Percentiles rank a stretch among this genome's conserved stretches.
Evolutionary conservation across 1,284 basidiomycete species (phyloP).

Genomic region (Tetrapyrgos nigripes): DNA sequence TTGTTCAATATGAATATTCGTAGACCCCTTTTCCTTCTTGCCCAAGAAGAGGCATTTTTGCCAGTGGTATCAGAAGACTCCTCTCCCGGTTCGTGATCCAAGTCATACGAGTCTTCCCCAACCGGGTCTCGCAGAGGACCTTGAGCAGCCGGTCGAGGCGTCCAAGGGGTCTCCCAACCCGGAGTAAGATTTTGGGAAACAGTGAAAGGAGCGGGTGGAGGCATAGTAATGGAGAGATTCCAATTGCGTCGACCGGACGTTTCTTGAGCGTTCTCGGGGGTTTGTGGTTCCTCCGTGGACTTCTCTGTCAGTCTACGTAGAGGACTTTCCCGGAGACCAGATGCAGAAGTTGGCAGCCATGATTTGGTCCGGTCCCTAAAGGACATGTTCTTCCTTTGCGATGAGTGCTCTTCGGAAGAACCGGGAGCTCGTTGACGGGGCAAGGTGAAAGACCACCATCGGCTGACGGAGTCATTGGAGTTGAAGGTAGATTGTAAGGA

Average conservation of each 20-base stretch:
- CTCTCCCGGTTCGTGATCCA: constrained; percentile 35
- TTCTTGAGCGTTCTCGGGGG: neutral
- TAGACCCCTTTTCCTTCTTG: constrained; percentile 57
- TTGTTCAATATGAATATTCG: constrained; percentile 74
- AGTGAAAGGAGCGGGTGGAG: constrained; percentile 53
- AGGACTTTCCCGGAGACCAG: constrained; percentile 33
- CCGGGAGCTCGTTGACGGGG: constrained; percentile 41
- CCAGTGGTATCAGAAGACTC: constrained; percentile 29
- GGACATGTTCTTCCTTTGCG: constrained; percentile 35
- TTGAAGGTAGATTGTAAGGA: constrained; percentile 52
- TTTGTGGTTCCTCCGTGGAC: constrained; percentile 1
- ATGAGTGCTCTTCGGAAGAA: constrained; percentile 22
- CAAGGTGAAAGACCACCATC: constrained; percentile 75
- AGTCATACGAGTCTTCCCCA: constrained; percentile 39
- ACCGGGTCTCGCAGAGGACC: constrained; percentile 38
- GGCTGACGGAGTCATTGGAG: constrained; percentile 47
- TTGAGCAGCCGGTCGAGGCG: constrained; percentile 49
- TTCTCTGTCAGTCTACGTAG: constrained; percentile 19
- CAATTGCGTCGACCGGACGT: constrained; percentile 28
- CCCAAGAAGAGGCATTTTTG: constrained; percentile 45
- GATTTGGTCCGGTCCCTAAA: constrained; percentile 49
- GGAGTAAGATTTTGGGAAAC: constrained; percentile 61
- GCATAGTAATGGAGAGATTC: constrained; percentile 46
- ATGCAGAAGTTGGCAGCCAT: constrained; percentile 46
- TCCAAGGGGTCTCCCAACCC: constrained; percentile 75